phyloP scores from a whole-genome alignment of 352 stramenopile species.

The Phytopythium aichiense region DNA sequence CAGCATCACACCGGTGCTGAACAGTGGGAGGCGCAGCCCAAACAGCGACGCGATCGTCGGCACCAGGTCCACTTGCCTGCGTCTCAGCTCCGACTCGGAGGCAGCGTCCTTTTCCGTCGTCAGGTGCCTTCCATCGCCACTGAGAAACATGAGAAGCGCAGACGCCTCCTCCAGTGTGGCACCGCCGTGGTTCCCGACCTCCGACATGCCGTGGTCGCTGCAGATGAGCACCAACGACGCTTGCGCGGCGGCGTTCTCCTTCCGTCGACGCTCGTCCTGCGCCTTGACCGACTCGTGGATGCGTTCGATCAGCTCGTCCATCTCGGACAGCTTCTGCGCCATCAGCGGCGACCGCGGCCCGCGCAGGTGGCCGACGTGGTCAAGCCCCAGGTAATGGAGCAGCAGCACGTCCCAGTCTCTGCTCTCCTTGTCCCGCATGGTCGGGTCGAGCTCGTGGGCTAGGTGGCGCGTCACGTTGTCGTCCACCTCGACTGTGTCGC shows the following conservation, averaged over 20 bases:
- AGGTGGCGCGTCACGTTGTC: slow-evolving; percentile 85
- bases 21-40: slow-evolving; percentile 55
- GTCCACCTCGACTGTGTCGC: slow-evolving; percentile 85
- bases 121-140: slow-evolving; percentile 33
- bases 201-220: slow-evolving; percentile 89
- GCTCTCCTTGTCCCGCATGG: slow-evolving; percentile 55
- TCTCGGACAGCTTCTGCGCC: slow-evolving; percentile 77
- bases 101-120: not conserved
- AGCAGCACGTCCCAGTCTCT: slow-evolving; percentile 82
- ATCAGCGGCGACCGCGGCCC: slow-evolving; percentile 78
- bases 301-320: slow-evolving; percentile 66
- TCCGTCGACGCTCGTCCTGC: slow-evolving; percentile 44
- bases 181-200: slow-evolving; percentile 84
- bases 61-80: slow-evolving; percentile 77
- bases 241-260: slow-evolving; percentile 14
- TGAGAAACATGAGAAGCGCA: slow-evolving; percentile 75
- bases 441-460: slow-evolving; percentile 75
- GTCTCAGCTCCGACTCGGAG: slow-evolving; percentile 16
- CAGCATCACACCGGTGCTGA: slow-evolving; percentile 66
- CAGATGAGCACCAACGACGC: slow-evolving; percentile 76
- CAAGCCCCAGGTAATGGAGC: slow-evolving; percentile 84
- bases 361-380: slow-evolving; percentile 81
- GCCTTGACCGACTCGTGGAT: slow-evolving; percentile 53
- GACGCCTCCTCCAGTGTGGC: slow-evolving; percentile 83
- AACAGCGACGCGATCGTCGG: slow-evolving; percentile 79